phyloP scores from a whole-genome alignment of 352 stramenopile genomes.

The Globisporangium echinulatum region DNA sequence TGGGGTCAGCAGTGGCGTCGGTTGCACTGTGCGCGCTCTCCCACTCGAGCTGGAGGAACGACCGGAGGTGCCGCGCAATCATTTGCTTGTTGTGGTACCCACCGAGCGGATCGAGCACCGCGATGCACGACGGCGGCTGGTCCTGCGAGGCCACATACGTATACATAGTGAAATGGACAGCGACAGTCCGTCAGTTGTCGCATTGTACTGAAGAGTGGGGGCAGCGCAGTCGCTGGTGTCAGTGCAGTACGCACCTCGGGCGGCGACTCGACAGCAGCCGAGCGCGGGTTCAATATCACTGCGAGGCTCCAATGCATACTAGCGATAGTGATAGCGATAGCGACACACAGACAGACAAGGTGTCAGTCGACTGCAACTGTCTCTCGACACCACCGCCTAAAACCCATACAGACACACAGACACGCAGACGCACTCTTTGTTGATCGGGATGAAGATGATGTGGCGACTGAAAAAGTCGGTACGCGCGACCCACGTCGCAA shows the following conservation, averaged over 20 bases:
- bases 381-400: too few species aligned
- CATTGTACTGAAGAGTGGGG: too few species aligned
- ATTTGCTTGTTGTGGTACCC: conserved; percentile 53
- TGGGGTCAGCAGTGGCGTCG: conserved; percentile 2
- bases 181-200: too few species aligned
- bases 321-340: conserved; percentile 6
- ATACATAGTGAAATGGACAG: too few species aligned
- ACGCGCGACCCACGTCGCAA: conserved; percentile 62
- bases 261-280: conserved; percentile 24
- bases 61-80: conserved; percentile 52
- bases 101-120: conserved; percentile 63
- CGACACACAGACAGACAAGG: background rate
- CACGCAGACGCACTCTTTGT: conserved; percentile 59
- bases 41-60: conserved; percentile 58
- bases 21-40: conserved; percentile 17
- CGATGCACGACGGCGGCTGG: conserved; percentile 44
- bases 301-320: conserved; percentile 79
- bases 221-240: too few species aligned
- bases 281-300: conserved; percentile 61
- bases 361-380: background rate
- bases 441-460: conserved; percentile 85
- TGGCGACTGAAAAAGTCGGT: conserved; percentile 66
- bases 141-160: conserved; percentile 12
- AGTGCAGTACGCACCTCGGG: conserved; percentile 19
- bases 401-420: background rate